These are phyloP conservation scores for Xylaria sp. DNA, from an alignment of 2,329 filamentous ascomycete genomes.

Conservation along the genomic window DNA sequence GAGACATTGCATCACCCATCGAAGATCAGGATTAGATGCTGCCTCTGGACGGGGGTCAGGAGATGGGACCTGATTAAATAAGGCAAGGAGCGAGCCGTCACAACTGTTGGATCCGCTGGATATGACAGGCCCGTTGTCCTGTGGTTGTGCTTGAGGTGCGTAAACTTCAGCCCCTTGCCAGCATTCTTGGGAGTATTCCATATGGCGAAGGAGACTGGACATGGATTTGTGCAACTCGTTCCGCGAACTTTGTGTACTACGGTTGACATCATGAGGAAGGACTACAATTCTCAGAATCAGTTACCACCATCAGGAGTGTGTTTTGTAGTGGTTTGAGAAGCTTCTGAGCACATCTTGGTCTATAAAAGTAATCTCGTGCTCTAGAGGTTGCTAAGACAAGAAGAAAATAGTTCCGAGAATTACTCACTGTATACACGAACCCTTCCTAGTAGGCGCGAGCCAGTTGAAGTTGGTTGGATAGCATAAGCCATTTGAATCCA, in stretches of 20 bases:
- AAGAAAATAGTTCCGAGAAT: no score
- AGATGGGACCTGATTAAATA: slow-evolving; percentile 79
- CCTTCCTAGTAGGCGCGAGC: slow-evolving; percentile 42
- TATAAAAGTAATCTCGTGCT: no score
- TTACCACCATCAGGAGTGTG: no score
- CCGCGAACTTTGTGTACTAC: slow-evolving; percentile 61
- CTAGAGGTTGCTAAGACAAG: no score
- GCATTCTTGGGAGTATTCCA: slow-evolving; percentile 65
- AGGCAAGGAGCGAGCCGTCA: slow-evolving; percentile 67
- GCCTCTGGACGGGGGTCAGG: slow-evolving; percentile 65
- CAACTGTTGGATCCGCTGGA: slow-evolving; percentile 51
- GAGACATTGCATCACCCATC: slow-evolving; percentile 65
- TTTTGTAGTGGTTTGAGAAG: no score
- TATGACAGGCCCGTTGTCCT: slow-evolving; percentile 44
- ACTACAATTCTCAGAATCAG: no score
- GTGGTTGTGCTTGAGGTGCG: slow-evolving; percentile 26
- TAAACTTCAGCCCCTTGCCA: slow-evolving; percentile 63
- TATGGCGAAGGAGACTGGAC: slow-evolving; percentile 56
- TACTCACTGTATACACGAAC: slow-evolving; percentile 70
- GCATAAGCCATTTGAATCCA: slow-evolving; percentile 60
- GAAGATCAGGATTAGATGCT: slow-evolving; percentile 61
- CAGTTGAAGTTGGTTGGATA: slow-evolving; percentile 27
- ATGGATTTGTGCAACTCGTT: slow-evolving; percentile 59
- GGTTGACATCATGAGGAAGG: slow-evolving; percentile 72
- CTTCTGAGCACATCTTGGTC: no score